phyloP scores from a whole-genome alignment of 2,329 filamentous ascomycete genomes.

The Conoideocrella luteorostrata region DNA sequence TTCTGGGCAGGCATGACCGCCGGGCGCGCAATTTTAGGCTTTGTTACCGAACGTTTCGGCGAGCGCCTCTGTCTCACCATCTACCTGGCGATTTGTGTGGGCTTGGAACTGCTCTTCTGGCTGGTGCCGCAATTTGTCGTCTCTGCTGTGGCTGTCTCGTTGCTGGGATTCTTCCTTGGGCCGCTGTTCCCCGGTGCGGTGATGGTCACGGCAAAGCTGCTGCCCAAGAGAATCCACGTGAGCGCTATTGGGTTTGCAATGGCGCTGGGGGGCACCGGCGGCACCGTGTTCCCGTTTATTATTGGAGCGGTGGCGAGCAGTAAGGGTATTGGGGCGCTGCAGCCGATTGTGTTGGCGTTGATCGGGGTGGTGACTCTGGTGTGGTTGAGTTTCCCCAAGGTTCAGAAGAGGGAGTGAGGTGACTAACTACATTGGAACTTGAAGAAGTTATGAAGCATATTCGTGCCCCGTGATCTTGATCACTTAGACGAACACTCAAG shows the following conservation, averaged over 20 bases:
- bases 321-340: slow-evolving; percentile 41
- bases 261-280: slow-evolving; percentile 64
- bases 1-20: slow-evolving; percentile 76
- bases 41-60: slow-evolving; percentile 61
- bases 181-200: slow-evolving; percentile 68
- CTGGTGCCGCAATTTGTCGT: slow-evolving; percentile 54
- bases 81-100: slow-evolving; percentile 57
- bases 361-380: no score
- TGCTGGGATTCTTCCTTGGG: slow-evolving; percentile 69
- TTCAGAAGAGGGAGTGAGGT: no score
- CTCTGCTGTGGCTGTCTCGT: slow-evolving; percentile 53
- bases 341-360: slow-evolving; percentile 44
- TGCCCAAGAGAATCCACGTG: slow-evolving; percentile 65
- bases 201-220: slow-evolving; percentile 62
- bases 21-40: slow-evolving; percentile 60
- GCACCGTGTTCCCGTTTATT: slow-evolving; percentile 50
- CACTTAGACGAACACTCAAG: no score
- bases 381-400: no score
- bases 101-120: slow-evolving; percentile 53
- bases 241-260: slow-evolving; percentile 67
- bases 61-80: slow-evolving; percentile 54
- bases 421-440: no score
- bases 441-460: no score
- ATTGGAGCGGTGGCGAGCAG: slow-evolving; percentile 55
- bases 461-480: no score